Conservation (phyloP, 768 basidiomycete species). For the Lenzites betulinus region DNA sequence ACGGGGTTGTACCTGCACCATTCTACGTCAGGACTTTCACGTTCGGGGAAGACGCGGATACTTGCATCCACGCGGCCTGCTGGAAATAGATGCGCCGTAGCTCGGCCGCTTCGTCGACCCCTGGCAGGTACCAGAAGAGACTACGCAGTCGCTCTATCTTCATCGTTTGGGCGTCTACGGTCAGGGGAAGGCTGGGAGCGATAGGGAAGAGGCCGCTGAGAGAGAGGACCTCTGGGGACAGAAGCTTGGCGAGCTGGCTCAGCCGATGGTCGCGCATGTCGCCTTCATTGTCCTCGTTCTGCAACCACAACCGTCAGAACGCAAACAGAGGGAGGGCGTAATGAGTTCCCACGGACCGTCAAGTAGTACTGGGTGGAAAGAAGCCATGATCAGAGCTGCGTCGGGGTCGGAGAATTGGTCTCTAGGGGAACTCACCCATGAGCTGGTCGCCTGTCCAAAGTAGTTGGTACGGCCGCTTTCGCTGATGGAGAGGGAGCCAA, state of each 20-base stretch:
- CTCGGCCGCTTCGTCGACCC: conserved; percentile 58
- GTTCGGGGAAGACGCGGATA: not conserved
- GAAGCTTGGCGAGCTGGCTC: conserved; percentile 51
- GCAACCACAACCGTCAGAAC: conserved; percentile 12
- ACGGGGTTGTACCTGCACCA: conserved; percentile 64
- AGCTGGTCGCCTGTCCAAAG: conserved; percentile 75
- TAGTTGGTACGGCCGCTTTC: conserved; percentile 74
- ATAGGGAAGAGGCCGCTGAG: conserved; percentile 71
- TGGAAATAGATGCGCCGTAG: conserved; percentile 62
- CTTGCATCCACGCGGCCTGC: conserved; percentile 73
- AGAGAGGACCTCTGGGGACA: conserved; percentile 63
- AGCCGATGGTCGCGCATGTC: conserved; percentile 53
- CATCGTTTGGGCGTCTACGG: conserved; percentile 34
- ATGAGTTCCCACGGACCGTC: conserved; percentile 49
- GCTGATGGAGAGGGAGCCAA: conserved; percentile 76
- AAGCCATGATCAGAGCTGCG: conserved; percentile 7
- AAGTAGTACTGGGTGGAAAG: conserved; percentile 60
- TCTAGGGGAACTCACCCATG: conserved; percentile 55
- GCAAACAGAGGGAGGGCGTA: not conserved
- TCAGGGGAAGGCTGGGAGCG: conserved; percentile 40
- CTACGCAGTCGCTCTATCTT: conserved; percentile 49
- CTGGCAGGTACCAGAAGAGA: conserved; percentile 72
- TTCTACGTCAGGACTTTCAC: conserved; percentile 1
- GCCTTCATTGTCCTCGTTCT: conserved; percentile 66
- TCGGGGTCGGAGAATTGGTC: conserved; percentile 1